These are phyloP conservation scores for Aspergillus heteromorphus DNA, from an alignment of 495 filamentous ascomycete genomes.

Conservation along the genomic window DNA sequence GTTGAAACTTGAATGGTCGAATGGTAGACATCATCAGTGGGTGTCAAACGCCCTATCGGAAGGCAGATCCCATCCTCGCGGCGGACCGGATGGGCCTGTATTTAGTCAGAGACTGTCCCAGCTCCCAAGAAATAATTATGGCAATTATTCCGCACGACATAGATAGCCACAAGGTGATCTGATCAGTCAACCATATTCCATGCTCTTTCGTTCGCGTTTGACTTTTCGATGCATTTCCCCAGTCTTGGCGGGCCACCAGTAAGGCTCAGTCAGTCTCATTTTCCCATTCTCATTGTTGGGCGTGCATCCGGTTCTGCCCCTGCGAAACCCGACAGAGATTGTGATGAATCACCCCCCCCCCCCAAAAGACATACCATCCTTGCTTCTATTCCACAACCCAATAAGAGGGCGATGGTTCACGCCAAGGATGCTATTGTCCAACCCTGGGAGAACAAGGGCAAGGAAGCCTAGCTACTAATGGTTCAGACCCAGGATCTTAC, in stretches of 20 bases:
- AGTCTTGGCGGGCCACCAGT: neutral
- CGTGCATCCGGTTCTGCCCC: neutral
- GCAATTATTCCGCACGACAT: neutral
- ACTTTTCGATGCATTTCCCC: neutral
- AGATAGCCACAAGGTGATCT: neutral
- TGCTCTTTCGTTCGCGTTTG: too few species aligned
- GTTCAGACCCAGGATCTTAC: too few species aligned
- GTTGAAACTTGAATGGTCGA: neutral
- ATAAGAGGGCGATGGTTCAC: neutral
- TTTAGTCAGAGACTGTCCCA: neutral
- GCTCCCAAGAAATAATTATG: neutral
- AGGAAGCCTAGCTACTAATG: neutral
- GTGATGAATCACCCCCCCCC: neutral
- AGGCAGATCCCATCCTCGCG: neutral
- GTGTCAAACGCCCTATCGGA: neutral
- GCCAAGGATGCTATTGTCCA: neutral
- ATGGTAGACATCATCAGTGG: conserved; percentile 1
- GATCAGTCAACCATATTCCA: neutral
- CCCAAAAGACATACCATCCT: neutral
- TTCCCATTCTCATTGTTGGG: neutral
- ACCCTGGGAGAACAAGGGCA: neutral
- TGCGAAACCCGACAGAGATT: neutral
- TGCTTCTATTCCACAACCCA: neutral
- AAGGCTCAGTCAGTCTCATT: too few species aligned
- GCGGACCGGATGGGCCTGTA: neutral